phyloP scores from a whole-genome alignment of 768 basidiomycete genomes.

The Kwoniella sp. region DNA sequence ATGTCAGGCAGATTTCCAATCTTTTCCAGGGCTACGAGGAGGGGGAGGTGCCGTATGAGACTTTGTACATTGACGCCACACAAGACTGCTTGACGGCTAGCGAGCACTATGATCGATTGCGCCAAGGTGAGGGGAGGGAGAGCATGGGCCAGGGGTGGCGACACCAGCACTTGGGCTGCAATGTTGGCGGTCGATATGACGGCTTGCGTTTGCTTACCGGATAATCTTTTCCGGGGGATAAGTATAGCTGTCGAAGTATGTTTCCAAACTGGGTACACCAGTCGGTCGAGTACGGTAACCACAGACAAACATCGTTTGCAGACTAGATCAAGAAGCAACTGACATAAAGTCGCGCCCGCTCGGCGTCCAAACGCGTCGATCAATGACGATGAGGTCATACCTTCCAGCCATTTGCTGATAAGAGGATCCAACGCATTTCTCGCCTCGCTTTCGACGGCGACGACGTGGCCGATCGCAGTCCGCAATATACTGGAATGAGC shows the following conservation, averaged over 20 bases:
- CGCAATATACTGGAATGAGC: constrained; percentile 5
- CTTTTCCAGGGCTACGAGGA: constrained; percentile 37
- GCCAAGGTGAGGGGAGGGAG: constrained; percentile 32
- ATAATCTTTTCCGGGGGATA: constrained; percentile 17
- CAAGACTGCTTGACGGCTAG: constrained; percentile 33
- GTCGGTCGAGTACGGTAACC: constrained; percentile 23
- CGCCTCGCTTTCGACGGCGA: constrained; percentile 11
- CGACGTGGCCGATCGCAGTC: constrained; percentile 22
- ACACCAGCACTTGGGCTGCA: constrained; percentile 36
- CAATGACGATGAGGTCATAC: not conserved
- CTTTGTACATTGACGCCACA: constrained; percentile 25
- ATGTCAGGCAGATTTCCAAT: constrained; percentile 10
- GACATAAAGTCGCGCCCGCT: not conserved
- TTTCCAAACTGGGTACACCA: constrained; percentile 38
- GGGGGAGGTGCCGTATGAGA: constrained; percentile 46
- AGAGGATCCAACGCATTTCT: constrained; percentile 14
- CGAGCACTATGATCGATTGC: constrained; percentile 36
- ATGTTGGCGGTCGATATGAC: constrained; percentile 31
- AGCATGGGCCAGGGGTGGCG: constrained; percentile 18
- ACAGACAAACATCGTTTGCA: constrained; percentile 30
- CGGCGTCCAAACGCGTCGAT: constrained; percentile 20
- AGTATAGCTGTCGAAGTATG: constrained; percentile 20
- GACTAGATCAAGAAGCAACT: constrained; percentile 33
- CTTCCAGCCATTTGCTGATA: constrained; percentile 33
- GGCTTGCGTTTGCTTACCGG: constrained; percentile 23